phyloP scores from a whole-genome alignment of 2,329 filamentous ascomycete species.

The Colletotrichum viniferum region DNA sequence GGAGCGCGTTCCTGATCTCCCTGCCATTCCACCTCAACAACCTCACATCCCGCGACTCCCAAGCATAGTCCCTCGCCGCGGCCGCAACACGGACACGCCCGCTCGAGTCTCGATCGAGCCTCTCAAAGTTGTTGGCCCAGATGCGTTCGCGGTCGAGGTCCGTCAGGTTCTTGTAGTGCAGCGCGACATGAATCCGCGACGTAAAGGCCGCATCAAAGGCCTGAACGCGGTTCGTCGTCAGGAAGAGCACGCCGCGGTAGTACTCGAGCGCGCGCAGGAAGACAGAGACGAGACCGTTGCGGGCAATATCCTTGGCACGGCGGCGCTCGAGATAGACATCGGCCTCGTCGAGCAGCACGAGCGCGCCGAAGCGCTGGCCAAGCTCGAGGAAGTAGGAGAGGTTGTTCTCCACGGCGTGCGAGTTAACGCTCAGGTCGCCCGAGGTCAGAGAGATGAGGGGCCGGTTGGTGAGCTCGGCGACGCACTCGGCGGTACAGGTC shows the following conservation, averaged over 20 bases:
- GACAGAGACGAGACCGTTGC: constrained; percentile 53
- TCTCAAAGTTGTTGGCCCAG: constrained; percentile 33
- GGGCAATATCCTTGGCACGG: constrained; percentile 43
- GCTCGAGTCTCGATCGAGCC: constrained; percentile 28
- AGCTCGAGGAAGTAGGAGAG: constrained; percentile 54
- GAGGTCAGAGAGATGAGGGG: constrained; percentile 57
- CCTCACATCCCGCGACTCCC: constrained; percentile 21
- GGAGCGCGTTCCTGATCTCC: constrained; percentile 39
- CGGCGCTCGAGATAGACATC: constrained; percentile 65
- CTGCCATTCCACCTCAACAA: constrained; percentile 27
- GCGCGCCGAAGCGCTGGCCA: constrained; percentile 52
- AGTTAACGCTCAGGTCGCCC: constrained; percentile 49
- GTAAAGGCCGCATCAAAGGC: constrained; percentile 36
- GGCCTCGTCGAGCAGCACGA: constrained; percentile 63
- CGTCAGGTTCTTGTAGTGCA: constrained; percentile 32
- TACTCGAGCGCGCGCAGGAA: constrained; percentile 58
- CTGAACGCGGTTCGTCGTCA: constrained; percentile 54
- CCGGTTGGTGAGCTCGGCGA: constrained; percentile 54
- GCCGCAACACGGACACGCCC: constrained; percentile 26
- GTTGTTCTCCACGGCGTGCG: constrained; percentile 42
- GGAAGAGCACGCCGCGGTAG: constrained; percentile 54
- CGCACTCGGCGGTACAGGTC: constrained; percentile 60
- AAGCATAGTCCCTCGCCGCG: constrained; percentile 27
- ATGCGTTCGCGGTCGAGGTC: constrained; percentile 29
- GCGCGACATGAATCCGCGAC: constrained; percentile 33